Evolutionary conservation across 2,329 filamentous ascomycete genomes (phyloP).

Genomic region (Penicillium sp.): DNA sequence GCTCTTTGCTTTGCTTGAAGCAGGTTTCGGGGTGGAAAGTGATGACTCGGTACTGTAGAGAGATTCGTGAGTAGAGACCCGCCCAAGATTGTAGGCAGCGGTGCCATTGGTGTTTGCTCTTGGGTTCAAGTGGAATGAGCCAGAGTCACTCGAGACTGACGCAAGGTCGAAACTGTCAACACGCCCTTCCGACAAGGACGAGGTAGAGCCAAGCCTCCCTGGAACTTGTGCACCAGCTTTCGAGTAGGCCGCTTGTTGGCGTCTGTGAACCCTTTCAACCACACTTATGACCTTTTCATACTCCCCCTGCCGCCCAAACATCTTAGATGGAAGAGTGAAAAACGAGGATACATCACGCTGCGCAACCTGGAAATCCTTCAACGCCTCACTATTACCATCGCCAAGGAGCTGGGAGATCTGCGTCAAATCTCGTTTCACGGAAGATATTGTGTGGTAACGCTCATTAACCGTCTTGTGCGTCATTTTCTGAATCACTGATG

Average conservation of each 20-base stretch:
- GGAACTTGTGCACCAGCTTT: slow-evolving; percentile 38
- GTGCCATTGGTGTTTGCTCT: slow-evolving; percentile 43
- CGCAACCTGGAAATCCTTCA: slow-evolving; percentile 76
- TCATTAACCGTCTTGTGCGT: slow-evolving; percentile 87
- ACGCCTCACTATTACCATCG: slow-evolving; percentile 72
- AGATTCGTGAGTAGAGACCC: slow-evolving; percentile 41
- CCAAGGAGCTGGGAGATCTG: slow-evolving; percentile 75
- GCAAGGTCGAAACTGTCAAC: slow-evolving; percentile 54
- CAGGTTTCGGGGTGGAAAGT: slow-evolving; percentile 37
- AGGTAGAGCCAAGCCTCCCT: slow-evolving; percentile 57
- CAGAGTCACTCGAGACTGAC: slow-evolving; percentile 62
- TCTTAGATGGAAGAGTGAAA: slow-evolving; percentile 80
- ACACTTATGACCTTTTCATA: slow-evolving; percentile 71
- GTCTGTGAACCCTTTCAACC: slow-evolving; percentile 76
- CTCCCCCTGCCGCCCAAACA: slow-evolving; percentile 80
- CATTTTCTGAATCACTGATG: slow-evolving; percentile 86
- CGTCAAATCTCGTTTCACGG: slow-evolving; percentile 79
- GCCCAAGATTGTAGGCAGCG: slow-evolving; percentile 33
- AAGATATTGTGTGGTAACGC: slow-evolving; percentile 86
- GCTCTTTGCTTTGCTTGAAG: slow-evolving; percentile 39
- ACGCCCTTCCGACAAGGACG: slow-evolving; percentile 57
- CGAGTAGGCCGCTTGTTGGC: slow-evolving; percentile 54
- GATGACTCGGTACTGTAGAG: slow-evolving; percentile 41
- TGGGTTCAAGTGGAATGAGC: slow-evolving; percentile 47
- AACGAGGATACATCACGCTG: slow-evolving; percentile 90